phyloP scores from a whole-genome alignment of 2,329 filamentous ascomycete species.

The Claviceps africana region DNA sequence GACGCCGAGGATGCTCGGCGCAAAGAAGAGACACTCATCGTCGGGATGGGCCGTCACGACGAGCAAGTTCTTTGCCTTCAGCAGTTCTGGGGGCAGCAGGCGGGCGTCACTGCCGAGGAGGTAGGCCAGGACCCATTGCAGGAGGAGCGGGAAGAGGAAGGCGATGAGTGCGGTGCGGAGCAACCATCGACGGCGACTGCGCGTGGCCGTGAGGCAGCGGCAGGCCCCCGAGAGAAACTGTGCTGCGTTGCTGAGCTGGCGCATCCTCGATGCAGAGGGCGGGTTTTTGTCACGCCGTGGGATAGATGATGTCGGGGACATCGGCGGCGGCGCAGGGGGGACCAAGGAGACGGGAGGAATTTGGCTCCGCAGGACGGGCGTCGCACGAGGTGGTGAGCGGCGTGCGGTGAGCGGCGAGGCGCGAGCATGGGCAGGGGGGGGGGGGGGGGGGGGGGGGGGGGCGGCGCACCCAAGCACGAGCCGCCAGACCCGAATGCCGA shows the following conservation, averaged over 20 bases:
- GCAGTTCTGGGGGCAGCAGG: constrained; percentile 21
- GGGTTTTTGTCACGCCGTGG: not conserved
- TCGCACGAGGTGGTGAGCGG: no score
- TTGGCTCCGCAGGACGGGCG: no score
- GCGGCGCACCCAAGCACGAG: no score
- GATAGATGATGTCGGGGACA: not conserved
- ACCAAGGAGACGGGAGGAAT: no score
- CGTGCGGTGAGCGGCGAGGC: no score
- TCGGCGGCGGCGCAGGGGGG: no score
- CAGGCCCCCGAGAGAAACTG: constrained; percentile 5
- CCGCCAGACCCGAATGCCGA: no score
- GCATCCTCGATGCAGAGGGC: constrained; percentile 1
- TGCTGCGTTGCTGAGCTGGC: constrained; percentile 4
- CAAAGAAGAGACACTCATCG: constrained; percentile 25
- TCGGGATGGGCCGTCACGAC: constrained; percentile 25
- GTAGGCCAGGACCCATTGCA: constrained; percentile 24
- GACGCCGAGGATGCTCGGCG: constrained; percentile 18
- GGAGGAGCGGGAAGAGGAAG: constrained; percentile 14
- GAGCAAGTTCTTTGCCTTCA: constrained; percentile 20
- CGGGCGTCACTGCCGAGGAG: constrained; percentile 21
- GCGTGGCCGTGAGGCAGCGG: constrained; percentile 10
- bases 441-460: no score
- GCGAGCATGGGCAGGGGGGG: no score
- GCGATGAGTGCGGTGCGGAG: constrained; percentile 6
- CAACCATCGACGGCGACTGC: constrained; percentile 9